Evolutionary conservation across 2,329 filamentous ascomycete species (phyloP), one percentile per base, ranked within the genome.

Genomic region (Emmonsia crescens): DNA sequence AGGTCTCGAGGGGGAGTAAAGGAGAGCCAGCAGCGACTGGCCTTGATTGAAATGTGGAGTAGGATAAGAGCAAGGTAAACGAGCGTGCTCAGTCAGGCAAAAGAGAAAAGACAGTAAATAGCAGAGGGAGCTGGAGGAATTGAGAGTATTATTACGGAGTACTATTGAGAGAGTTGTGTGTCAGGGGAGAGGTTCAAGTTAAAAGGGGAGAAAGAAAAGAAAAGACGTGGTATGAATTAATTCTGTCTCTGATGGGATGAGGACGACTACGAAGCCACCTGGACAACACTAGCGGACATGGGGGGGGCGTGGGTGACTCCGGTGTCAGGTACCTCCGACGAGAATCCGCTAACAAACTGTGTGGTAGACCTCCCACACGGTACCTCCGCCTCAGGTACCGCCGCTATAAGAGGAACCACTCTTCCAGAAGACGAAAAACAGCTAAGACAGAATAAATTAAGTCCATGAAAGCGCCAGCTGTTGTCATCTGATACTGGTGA

Each of bases 401-500:
- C 21, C 10, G 1, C 4, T n/a, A n/a, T n/a, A 3, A 9, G n/a
- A 6, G n/a, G 42, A 8, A 8, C 42, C 9, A 1, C 40, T 9
- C 5, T 38, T 46, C 42, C n/a, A 10, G 42, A 46, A 10, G 2
- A 6, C 42, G n/a, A 46, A 46, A 46, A 8, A 19, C n/a, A 46
- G 42, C 42, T 46, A 46, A 46, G 42, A 48, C 12, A 27, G 12
- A 24, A 48, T 14, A 12, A 14, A 48, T 14, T 48, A 24, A 14
- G 27, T 48, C 10, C 21, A 48, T 14, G 46, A 14, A 14, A 6
- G n/a, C 46, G 46, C 46, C 46, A 27, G 49, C 12, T 55, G 31
- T 33, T 38, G 55, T 57, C 55, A 57, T 57, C 55, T 57, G 55
- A 57, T 44, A 3, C 55, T 57, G 55, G 24, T 29, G 38, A 57